Evolutionary conservation across 2,329 filamentous ascomycete species (phyloP), one percentile per base, ranked within the genome.

Genomic region (Arthrobotrys megalospora): DNA sequence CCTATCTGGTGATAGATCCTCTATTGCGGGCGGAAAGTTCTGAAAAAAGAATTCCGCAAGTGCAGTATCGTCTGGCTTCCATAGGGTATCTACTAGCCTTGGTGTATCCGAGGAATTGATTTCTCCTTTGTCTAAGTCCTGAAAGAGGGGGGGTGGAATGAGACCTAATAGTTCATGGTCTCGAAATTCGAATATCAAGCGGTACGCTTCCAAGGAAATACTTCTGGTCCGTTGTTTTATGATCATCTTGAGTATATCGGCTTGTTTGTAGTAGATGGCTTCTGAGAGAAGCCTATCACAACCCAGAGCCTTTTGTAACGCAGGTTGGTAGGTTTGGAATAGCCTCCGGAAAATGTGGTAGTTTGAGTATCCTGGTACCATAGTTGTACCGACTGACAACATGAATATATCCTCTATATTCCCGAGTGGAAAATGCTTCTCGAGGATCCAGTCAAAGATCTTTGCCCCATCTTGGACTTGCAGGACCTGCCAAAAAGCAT

Each of bases 231-330:
- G 50, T 6, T 36, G 8, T 34, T 19, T 12, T 16, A 52, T 10
- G 2, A 68, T 58, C 6, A 47, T 48, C 7, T 24, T 3, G 10
- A 58, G 24, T 19, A 68, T 68, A 8, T 36, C 38, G 2, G 21
- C 34, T 11, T 36, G n/a, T n/a, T 32, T 6, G 14, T 58, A 58
- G n/a, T 68, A 58, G 19, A 68, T 58, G 3, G 65, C 65, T 47
- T 68, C 65, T 6, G 14, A 36, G n/a, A 68, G 65, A 58, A 68
- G 65, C 2, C n/a, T 43, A 53, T 68, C 28, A 16, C 65, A 68
- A 16, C n/a, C 3, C 5, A 68, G 19, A 0, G 38, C 34, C 7
- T 36, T 34, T 19, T 34, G 50, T 24, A 48, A 12, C 47, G 12
- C 10, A 14, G 14, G 5, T 5, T 2, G 16, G 11, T 68, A 68